Base-by-base conservation (phyloP, 345 rosid genomes). In the Pistacia integerrima region DNA sequence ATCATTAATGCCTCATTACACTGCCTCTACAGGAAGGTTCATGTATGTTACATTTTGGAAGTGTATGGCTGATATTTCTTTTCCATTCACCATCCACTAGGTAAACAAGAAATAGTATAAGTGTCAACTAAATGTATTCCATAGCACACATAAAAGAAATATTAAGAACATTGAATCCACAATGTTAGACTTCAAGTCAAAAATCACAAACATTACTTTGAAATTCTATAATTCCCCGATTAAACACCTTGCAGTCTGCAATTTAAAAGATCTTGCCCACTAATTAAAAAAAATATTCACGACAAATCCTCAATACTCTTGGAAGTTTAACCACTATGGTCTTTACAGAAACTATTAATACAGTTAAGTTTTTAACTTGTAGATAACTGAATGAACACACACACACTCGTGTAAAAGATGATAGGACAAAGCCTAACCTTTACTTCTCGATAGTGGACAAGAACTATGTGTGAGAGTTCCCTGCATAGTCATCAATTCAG, bases 371-470 rank as follows among this genome's bases (percentile, higher is more conserved):
- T 30, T 41, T 41, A 41, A 73, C 30, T 25, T 14, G 13, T 20
- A 61, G 22, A 33, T 17, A 28, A 61, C 28, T 48, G 14, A 46
- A 14, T 25, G 18, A 49, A 44, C 25, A 54, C 2, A 52, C 64
- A 62, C 48, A 58, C 41, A 73, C 8, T 7, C 46, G 6, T 41
- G 46, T 41, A 36, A 59, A 28, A 38, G 41, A 80, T 41, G 13
- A 54, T 36, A 67, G 74, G 64, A 69, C 0, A 56, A 49, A 46
- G 51, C 55, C 74, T 70, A 18, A 93, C 99, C 98, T 90, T 91
- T 44, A 96, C 97, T 81, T 92, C 98, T 36, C 86, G 87, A 77
- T 93, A 96, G 80, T 96, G 99, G 65, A 96, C 99, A 75, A 96
- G 86, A 82, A 92, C 99, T 67, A 96, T 93, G 82, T 90, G 88